A percentile compares a stretch with the other conserved stretches of the same genome.
Conservation (phyloP, 257 asterid species). For the Prunella vulgaris region DNA sequence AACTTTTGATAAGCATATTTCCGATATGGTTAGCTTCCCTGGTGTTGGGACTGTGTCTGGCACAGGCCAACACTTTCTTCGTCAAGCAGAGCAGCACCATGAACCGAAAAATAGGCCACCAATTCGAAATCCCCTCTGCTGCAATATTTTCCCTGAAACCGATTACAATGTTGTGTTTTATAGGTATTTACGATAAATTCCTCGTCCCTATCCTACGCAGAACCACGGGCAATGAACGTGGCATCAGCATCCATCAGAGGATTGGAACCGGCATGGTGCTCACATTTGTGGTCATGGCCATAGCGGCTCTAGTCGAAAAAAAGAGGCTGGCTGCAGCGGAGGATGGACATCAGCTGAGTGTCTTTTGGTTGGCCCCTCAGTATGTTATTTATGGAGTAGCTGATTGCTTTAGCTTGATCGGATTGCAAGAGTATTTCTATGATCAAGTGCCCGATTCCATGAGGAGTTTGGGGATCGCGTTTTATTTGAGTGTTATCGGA, state of each 20-base stretch:
- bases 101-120: neutral
- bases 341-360: neutral
- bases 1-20: slow-evolving; percentile 1
- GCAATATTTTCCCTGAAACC: neutral
- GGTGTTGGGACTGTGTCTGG: neutral
- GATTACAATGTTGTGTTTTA: neutral
- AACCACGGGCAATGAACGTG: slow-evolving; percentile 1
- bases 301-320: neutral
- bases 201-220: neutral
- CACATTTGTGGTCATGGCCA: neutral
- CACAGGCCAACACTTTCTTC: neutral
- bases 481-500: neutral
- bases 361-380: slow-evolving; percentile 8
- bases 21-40: slow-evolving; percentile 8
- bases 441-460: slow-evolving; percentile 9
- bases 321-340: neutral
- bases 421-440: slow-evolving; percentile 10
- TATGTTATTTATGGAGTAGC: neutral
- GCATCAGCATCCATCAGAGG: slow-evolving; percentile 2
- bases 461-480: slow-evolving; percentile 13
- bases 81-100: slow-evolving; percentile 5
- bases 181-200: neutral
- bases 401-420: neutral
- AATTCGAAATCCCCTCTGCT: slow-evolving; percentile 2
- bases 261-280: neutral